A percentile compares a stretch with the other conserved stretches of the same genome.
Evolutionary conservation across 202 grass and related monocot genomes (phyloP).

Genomic region (Hordeum pubiflorum): DNA sequence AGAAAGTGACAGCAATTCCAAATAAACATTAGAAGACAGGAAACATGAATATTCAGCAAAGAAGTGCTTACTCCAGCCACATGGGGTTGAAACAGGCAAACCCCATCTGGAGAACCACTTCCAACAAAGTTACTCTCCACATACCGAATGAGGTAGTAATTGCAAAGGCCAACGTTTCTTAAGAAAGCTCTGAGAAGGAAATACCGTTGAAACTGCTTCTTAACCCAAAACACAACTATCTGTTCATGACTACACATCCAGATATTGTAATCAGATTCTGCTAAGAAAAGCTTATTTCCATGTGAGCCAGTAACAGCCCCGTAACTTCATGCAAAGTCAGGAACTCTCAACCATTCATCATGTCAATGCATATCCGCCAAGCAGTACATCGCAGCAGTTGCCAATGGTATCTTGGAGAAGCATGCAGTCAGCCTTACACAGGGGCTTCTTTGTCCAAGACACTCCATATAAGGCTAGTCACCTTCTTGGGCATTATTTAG

Average conservation of each 20-base stretch:
- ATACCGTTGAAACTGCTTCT: conserved; percentile 40
- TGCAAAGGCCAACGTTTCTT: conserved; percentile 26
- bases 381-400: not conserved
- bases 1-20: conserved; percentile 5
- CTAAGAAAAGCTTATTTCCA: conserved; percentile 34
- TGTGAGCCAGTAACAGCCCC: conserved; percentile 13
- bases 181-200: conserved; percentile 32
- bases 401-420: conserved; percentile 17
- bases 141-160: conserved; percentile 15
- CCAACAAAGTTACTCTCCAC: conserved; percentile 14
- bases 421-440: not conserved
- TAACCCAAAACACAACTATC: conserved; percentile 21
- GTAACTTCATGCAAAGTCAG: not conserved
- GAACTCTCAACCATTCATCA: conserved; percentile 14
- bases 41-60: conserved; percentile 16
- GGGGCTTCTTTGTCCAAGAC: conserved; percentile 12
- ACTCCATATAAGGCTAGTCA: conserved; percentile 18
- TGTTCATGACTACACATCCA: conserved; percentile 32
- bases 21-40: conserved; percentile 18
- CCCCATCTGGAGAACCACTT: conserved; percentile 33
- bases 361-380: conserved; percentile 3
- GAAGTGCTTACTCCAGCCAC: conserved; percentile 40
- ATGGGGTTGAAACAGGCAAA: conserved; percentile 40
- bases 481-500: not conserved
- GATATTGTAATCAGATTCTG: conserved; percentile 2